phyloP scores from a whole-genome alignment of 805 yeast species.

The Komagataella pseudopastoris region DNA sequence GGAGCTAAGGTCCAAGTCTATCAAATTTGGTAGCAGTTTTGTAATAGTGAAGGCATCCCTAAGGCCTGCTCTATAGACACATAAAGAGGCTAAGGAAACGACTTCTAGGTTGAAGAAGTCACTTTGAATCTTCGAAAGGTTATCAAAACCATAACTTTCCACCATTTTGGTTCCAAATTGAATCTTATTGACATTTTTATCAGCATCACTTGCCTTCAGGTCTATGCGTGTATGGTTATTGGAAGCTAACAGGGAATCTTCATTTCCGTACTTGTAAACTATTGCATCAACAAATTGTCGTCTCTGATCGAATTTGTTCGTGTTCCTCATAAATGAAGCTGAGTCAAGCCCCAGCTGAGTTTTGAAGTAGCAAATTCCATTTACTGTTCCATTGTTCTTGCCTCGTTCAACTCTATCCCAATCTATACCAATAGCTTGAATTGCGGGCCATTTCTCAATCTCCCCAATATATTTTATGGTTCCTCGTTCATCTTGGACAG shows the following conservation, averaged over 20 bases:
- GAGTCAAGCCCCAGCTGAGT: conserved; percentile 20
- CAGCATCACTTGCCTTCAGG: conserved; percentile 4
- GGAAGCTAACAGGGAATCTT: conserved; percentile 8
- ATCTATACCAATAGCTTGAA: conserved; percentile 60
- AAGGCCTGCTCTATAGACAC: conserved; percentile 17
- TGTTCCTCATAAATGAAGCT: conserved; percentile 52
- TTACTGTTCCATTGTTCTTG: conserved; percentile 50
- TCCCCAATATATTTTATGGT: conserved; percentile 52
- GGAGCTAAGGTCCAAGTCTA: conserved; percentile 41
- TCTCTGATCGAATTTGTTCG: conserved; percentile 15
- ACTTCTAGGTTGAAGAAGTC: conserved; percentile 29
- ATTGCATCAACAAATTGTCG: conserved; percentile 34
- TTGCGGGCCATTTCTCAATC: conserved; percentile 49
- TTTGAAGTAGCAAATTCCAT: conserved; percentile 43
- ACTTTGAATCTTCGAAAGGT: conserved; percentile 31
- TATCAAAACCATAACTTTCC: conserved; percentile 55
- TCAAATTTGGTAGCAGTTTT: conserved; percentile 11
- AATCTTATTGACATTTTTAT: conserved; percentile 14
- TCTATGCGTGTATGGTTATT: background rate
- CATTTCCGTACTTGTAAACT: conserved; percentile 28
- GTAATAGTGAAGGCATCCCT: conserved; percentile 1
- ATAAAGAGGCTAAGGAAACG: conserved; percentile 31
- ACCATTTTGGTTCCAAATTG: conserved; percentile 43
- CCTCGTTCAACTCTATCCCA: conserved; percentile 73
- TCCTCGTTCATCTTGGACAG: conserved; percentile 34